Evolutionary conservation across 768 basidiomycete genomes (phyloP).

Genomic region (Botryobasidium botryosum): DNA sequence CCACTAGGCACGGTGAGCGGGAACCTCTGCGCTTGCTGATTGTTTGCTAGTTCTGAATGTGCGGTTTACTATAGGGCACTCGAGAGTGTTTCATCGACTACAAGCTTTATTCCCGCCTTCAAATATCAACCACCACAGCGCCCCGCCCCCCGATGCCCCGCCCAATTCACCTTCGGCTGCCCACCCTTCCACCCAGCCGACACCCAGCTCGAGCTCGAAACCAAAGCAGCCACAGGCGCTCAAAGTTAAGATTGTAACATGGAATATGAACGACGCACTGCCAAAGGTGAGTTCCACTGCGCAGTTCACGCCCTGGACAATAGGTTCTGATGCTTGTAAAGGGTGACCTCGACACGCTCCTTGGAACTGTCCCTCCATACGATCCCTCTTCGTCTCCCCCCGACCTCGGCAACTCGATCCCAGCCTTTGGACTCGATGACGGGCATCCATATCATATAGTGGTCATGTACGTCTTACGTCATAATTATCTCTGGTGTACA

Average conservation of each 20-base stretch:
- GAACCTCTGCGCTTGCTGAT: no score
- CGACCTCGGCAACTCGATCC: constrained; percentile 1
- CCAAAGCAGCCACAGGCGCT: constrained; percentile 3
- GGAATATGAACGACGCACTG: constrained; percentile 10
- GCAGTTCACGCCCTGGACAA: not conserved
- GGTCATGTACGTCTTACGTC: constrained; percentile 3
- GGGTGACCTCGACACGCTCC: constrained; percentile 10
- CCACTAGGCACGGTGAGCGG: no score
- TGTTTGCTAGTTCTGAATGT: no score
- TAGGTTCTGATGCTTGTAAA: not conserved
- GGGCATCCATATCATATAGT: constrained; percentile 11
- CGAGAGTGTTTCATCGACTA: constrained; percentile 2
- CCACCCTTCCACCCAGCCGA: not conserved
- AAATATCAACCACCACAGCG: not conserved
- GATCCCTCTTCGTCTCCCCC: constrained; percentile 1
- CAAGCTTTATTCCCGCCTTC: constrained; percentile 5
- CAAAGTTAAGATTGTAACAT: constrained; percentile 11
- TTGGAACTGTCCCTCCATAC: constrained; percentile 9
- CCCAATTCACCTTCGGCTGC: not conserved
- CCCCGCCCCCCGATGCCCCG: constrained; percentile 3
- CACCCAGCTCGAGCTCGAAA: not conserved
- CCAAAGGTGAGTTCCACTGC: not conserved
- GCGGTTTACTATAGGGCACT: no score
- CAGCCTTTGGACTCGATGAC: constrained; percentile 8
- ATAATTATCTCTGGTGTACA: not conserved